Conservation (phyloP, 257 asterid species). For the Jacaranda mimosifolia region DNA sequence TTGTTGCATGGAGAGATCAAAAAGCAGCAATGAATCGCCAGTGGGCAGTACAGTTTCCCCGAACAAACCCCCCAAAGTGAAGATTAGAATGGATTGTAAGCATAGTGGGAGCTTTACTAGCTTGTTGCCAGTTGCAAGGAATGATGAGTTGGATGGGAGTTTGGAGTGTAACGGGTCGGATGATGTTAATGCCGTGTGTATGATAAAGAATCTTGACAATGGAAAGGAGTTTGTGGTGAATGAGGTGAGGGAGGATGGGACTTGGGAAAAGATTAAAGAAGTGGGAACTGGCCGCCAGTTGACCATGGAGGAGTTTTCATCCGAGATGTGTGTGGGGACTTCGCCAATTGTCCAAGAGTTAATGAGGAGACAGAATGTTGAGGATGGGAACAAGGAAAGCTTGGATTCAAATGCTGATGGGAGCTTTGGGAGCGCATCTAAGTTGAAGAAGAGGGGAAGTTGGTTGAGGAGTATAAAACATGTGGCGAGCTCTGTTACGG, state of each 20-base stretch:
- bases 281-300: slow-evolving; percentile 90
- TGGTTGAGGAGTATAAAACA: slow-evolving; percentile 86
- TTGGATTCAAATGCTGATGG: slow-evolving; percentile 59
- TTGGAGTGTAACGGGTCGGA: slow-evolving; percentile 41
- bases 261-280: slow-evolving; percentile 92
- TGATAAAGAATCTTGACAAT: slow-evolving; percentile 88
- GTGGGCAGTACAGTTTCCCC: slow-evolving; percentile 44
- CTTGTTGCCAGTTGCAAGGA: slow-evolving; percentile 17
- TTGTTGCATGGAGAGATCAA: slow-evolving; percentile 40
- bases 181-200: slow-evolving; percentile 59
- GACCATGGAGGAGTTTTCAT: slow-evolving; percentile 86
- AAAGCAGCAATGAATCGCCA: slow-evolving; percentile 39
- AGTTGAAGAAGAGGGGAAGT: slow-evolving; percentile 72
- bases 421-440: slow-evolving; percentile 60
- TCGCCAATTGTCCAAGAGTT: slow-evolving; percentile 96
- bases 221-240: slow-evolving; percentile 97
- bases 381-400: slow-evolving; percentile 72
- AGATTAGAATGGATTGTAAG: slow-evolving; percentile 39
- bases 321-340: slow-evolving; percentile 92
- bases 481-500: slow-evolving; percentile 80
- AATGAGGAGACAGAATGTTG: slow-evolving; percentile 96
- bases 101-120: slow-evolving; percentile 38
- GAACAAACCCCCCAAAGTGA: slow-evolving; percentile 54
- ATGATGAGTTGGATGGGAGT: slow-evolving; percentile 37
- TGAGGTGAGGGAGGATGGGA: slow-evolving; percentile 92